A percentile compares a stretch with the other conserved stretches of the same genome.
These are phyloP conservation scores for Cryptomeria japonica DNA, from an alignment of 75 land plant species.

Conservation along the genomic window DNA sequence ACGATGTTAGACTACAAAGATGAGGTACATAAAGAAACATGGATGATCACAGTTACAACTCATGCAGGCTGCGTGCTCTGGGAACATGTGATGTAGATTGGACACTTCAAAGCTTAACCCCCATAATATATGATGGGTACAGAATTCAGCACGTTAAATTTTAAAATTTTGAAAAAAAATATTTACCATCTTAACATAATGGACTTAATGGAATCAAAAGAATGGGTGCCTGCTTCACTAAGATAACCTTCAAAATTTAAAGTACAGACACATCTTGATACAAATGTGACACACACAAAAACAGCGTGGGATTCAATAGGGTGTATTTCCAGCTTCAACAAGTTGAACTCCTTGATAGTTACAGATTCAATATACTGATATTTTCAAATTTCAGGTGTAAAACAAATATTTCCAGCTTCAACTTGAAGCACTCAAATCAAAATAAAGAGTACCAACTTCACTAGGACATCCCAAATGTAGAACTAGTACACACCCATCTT, in stretches of 20 bases:
- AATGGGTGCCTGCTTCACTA: neutral
- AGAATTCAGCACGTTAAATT: neutral
- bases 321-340: neutral
- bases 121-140: neutral
- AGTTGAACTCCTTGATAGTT: neutral
- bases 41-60: too few species aligned
- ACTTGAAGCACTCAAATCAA: too few species aligned
- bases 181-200: neutral
- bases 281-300: neutral
- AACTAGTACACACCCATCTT: too few species aligned
- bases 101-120: neutral
- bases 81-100: neutral
- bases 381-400: neutral
- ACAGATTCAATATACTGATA: neutral
- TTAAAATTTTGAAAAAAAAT: too few species aligned
- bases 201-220: neutral
- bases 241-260: neutral
- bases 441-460: too few species aligned
- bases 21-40: neutral
- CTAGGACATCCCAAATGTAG: too few species aligned
- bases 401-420: neutral
- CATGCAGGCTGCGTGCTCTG: neutral
- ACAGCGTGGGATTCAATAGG: neutral
- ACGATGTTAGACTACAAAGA: neutral
- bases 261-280: neutral